Percentiles rank a stretch among this genome's conserved stretches.
These are phyloP conservation scores for Colletotrichum zoysiae DNA, from an alignment of 2,329 filamentous ascomycete species.

Conservation along the genomic window DNA sequence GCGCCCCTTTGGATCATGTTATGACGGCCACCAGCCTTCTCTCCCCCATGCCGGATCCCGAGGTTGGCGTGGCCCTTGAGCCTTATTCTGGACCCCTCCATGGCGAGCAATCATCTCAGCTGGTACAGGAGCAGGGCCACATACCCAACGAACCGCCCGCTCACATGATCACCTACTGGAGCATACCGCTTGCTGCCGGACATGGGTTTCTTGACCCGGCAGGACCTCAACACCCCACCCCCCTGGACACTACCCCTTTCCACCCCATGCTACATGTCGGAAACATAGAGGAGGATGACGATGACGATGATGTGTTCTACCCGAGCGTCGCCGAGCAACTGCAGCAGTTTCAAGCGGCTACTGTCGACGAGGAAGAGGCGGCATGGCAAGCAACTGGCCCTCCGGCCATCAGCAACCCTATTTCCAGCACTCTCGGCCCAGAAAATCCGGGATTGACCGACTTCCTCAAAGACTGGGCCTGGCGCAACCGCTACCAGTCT, in stretches of 20 bases:
- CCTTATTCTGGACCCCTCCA: constrained; percentile 5
- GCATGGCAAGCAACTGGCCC: constrained; percentile 34
- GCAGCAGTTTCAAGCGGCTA: constrained; percentile 28
- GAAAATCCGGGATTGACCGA: constrained; percentile 63
- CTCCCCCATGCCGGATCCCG: constrained; percentile 29
- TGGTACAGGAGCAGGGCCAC: neutral
- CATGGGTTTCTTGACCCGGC: constrained; percentile 23
- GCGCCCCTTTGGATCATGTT: constrained; percentile 44
- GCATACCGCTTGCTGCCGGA: constrained; percentile 12
- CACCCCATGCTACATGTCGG: constrained; percentile 37
- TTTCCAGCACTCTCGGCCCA: constrained; percentile 57
- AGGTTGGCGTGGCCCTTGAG: constrained; percentile 14
- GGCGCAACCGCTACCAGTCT: constrained; percentile 44
- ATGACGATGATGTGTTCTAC: constrained; percentile 19
- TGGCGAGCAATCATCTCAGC: neutral
- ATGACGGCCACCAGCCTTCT: constrained; percentile 33
- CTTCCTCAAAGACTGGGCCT: constrained; percentile 65
- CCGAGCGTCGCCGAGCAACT: constrained; percentile 29
- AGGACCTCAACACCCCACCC: constrained; percentile 30
- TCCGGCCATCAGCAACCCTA: constrained; percentile 43
- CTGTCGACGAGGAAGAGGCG: constrained; percentile 29
- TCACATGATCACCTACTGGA: constrained; percentile 33
- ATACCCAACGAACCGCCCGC: constrained; percentile 25
- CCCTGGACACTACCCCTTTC: constrained; percentile 34
- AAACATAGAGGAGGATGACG: constrained; percentile 32